phyloP scores from a whole-genome alignment of 129 eudicot genomes.

The Smallanthus sonchifolius region DNA sequence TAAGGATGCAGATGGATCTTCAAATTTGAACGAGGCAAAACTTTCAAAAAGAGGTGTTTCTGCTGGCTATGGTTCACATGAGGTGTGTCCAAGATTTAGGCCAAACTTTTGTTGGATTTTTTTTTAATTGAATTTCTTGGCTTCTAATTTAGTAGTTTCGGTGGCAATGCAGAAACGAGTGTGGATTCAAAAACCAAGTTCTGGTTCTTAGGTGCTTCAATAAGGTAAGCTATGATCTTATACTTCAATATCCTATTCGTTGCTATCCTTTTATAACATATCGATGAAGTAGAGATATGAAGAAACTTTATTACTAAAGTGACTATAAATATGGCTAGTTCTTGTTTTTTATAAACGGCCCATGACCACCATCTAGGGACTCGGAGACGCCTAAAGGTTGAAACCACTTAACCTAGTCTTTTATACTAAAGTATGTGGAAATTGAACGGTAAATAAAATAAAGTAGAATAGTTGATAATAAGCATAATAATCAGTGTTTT shows the following conservation, averaged over 20 bases:
- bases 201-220: constrained; percentile 59
- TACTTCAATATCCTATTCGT: background rate
- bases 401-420: constrained; percentile 4
- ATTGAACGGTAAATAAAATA: background rate
- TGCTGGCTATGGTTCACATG: constrained; percentile 57
- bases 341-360: background rate
- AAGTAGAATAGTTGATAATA: background rate
- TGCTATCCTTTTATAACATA: constrained; percentile 8
- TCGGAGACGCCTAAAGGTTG: background rate
- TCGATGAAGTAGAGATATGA: constrained; percentile 5
- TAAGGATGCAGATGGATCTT: constrained; percentile 59
- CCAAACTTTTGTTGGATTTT: background rate
- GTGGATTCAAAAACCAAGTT: constrained; percentile 94
- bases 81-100: constrained; percentile 40
- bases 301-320: background rate
- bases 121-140: background rate
- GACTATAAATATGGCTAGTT: background rate
- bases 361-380: background rate
- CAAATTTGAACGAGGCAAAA: constrained; percentile 45
- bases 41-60: constrained; percentile 61
- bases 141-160: constrained; percentile 10
- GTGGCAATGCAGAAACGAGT: constrained; percentile 70
- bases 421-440: background rate
- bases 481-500: background rate
- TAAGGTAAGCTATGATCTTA: constrained; percentile 44